phyloP scores from a whole-genome alignment of 345 rosid species.

The Excoecaria cochinchinensis region DNA sequence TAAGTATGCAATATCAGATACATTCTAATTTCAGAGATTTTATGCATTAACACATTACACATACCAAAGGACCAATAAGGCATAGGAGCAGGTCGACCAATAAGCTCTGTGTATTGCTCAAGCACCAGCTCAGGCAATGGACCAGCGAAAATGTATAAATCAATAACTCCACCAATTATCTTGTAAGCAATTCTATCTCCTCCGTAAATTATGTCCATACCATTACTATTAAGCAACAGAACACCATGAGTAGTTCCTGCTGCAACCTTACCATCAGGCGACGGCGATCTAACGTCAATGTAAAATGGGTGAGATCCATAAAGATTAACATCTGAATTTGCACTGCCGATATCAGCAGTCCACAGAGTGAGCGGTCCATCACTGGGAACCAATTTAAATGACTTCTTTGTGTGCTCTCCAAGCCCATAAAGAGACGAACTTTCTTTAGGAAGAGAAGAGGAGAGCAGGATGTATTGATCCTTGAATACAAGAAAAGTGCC shows the following conservation, averaged over 20 bases:
- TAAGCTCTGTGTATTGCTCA: constrained; percentile 64
- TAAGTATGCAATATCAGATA: no score
- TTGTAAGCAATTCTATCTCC: constrained; percentile 60
- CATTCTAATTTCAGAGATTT: no score
- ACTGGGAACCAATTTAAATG: constrained; percentile 36
- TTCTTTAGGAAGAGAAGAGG: constrained; percentile 51
- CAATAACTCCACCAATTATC: constrained; percentile 64
- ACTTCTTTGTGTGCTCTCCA: constrained; percentile 67
- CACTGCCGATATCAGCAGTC: constrained; percentile 51
- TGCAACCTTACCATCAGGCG: constrained; percentile 22
- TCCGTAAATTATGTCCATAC: constrained; percentile 59
- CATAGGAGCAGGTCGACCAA: constrained; percentile 74
- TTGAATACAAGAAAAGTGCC: constrained; percentile 53
- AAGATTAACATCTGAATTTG: constrained; percentile 44
- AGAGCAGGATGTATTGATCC: constrained; percentile 70
- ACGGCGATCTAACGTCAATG: constrained; percentile 49
- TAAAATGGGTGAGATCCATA: constrained; percentile 83
- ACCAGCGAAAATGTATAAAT: constrained; percentile 58
- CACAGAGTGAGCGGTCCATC: constrained; percentile 47
- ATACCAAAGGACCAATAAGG: constrained; percentile 83
- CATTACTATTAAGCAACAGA: constrained; percentile 62
- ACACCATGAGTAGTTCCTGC: constrained; percentile 65
- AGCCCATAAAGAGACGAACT: constrained; percentile 62
- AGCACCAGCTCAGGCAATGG: constrained; percentile 53
- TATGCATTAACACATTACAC: neutral